Base-by-base conservation (phyloP, 2,329 filamentous ascomycete genomes). In the Aspergillus fischeri region DNA sequence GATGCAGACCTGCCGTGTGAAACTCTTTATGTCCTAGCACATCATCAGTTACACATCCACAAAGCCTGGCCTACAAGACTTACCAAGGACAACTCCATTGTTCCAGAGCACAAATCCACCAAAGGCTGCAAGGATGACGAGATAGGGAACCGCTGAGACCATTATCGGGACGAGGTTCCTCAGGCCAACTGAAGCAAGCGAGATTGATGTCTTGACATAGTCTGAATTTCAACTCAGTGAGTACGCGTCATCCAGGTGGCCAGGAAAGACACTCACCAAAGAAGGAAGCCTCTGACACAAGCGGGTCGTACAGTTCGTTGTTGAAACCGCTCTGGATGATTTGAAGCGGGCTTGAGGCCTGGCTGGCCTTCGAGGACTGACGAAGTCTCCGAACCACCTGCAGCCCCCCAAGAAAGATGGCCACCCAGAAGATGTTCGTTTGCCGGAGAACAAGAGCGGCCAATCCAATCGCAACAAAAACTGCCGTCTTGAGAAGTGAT, bases 381-480 rank as follows among this genome's bases (percentile, higher is more conserved):
- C 69, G 66, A 49, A 78, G 60, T 10, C 55, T 74, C 47, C 73
- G 70, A 17, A 77, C 67, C 27, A 75, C 71, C 57, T 76, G 75
- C 49, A 80, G 63, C 25, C 77, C 78, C 32, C 77, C 78, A 20
- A 80, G 62, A 61, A 78, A 80, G 3, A 79, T 64, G 17, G 77
- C 88, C 0, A 92, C 87, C 94, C 94, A 99, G 71, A 99, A 96
- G 55, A 97, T 89, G 67, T 99, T 99, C 0, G 94, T 99, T 73
- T 99, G 94, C 25, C 94, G 83, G 79, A 96, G 94, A 2, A 83
- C 77, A 21, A 99, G 79, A 1, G 91, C 81, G 1, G 83, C 60
- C 0, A 91, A 61, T 0, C 92, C 92, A 5, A 88, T 71, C 0
- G 80, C 1, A 0, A 90, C 59, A 0, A 86, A 72, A 52, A 68